Percentiles rank a stretch among this genome's conserved stretches.
phyloP scores from a whole-genome alignment of 331 rosid species.

The Malus hybrid region DNA sequence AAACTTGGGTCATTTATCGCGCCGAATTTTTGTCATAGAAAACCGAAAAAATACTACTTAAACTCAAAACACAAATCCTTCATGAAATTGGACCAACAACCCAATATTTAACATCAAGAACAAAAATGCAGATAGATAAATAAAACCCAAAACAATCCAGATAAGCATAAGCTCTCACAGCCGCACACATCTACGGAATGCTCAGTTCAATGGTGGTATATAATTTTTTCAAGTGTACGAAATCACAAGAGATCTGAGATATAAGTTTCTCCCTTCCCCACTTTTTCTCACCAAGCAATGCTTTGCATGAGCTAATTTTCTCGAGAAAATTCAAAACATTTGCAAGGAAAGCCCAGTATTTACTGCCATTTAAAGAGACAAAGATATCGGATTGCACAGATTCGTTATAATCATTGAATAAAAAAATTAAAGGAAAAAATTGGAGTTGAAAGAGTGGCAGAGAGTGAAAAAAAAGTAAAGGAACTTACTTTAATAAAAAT shows the following conservation, averaged over 20 bases:
- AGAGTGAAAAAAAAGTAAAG: background rate
- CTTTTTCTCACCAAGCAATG: background rate
- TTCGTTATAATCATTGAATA: background rate
- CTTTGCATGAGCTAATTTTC: background rate
- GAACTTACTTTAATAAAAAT: constrained; percentile 1
- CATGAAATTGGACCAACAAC: background rate
- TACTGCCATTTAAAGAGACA: background rate
- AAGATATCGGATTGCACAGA: background rate
- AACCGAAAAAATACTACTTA: background rate
- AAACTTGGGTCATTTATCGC: background rate
- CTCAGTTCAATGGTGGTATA: background rate
- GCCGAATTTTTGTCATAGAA: background rate
- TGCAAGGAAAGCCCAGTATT: background rate
- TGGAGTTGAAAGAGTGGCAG: background rate
- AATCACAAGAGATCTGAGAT: constrained; percentile 4
- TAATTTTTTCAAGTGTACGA: background rate
- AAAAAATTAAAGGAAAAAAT: background rate
- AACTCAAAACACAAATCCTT: background rate
- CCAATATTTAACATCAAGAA: background rate
- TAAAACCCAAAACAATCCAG: background rate
- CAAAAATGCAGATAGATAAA: background rate
- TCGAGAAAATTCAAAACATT: background rate
- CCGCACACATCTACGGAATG: background rate
- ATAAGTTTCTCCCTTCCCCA: background rate
- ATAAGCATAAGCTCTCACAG: too few relatives aligned